These are phyloP conservation scores for Backusella circina DNA, from an alignment of 192 early-diverging fungal genomes.

Conservation along the genomic window DNA sequence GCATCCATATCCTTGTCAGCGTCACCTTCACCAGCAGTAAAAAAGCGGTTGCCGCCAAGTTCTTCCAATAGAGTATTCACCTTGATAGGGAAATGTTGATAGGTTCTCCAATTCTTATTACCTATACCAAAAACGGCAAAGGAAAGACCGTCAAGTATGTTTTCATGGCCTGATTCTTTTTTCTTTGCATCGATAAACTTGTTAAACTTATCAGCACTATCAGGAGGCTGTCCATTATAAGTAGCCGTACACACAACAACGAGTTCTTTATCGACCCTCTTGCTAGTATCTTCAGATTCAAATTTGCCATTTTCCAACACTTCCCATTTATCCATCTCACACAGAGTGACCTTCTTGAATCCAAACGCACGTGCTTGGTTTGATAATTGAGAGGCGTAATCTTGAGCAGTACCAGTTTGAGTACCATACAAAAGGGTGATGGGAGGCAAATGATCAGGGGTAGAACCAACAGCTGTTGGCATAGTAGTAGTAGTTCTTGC, in stretches of 20 bases:
- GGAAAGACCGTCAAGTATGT: conserved; percentile 32
- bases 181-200: conserved; percentile 18
- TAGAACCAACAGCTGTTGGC: not conserved
- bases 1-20: conserved; percentile 42
- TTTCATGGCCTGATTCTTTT: conserved; percentile 6
- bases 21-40: conserved; percentile 42
- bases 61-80: conserved; percentile 37
- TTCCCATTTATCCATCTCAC: conserved; percentile 40
- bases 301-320: conserved; percentile 21
- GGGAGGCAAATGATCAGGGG: conserved; percentile 26
- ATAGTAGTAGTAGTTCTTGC: not conserved
- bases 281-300: not conserved
- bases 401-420: conserved; percentile 51
- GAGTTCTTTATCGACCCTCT: conserved; percentile 6
- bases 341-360: conserved; percentile 23
- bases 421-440: conserved; percentile 49
- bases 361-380: conserved; percentile 38
- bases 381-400: conserved; percentile 45
- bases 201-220: conserved; percentile 45
- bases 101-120: conserved; percentile 56
- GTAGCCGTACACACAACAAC: conserved; percentile 29
- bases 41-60: conserved; percentile 42
- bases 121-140: conserved; percentile 58
- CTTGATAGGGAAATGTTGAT: conserved; percentile 48
- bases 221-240: conserved; percentile 46